phyloP scores from a whole-genome alignment of 768 basidiomycete species.

The Psilocybe subaeruginosa region DNA sequence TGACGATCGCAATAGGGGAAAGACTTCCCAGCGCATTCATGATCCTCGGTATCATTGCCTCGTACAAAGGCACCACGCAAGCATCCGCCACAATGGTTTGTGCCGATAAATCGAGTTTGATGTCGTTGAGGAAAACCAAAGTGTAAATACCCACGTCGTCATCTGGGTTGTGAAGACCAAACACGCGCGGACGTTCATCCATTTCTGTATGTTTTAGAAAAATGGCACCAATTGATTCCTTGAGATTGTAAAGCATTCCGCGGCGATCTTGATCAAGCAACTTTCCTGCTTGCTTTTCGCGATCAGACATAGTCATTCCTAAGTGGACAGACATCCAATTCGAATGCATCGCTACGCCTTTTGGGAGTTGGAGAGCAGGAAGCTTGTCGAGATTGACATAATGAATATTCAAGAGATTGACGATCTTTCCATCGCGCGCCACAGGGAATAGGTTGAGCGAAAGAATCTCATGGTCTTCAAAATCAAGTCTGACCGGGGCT shows the following conservation, averaged over 20 bases:
- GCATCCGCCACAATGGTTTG: slow-evolving; percentile 56
- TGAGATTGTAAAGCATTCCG: slow-evolving; percentile 23
- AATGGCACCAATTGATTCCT: slow-evolving; percentile 22
- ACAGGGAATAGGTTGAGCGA: slow-evolving; percentile 33
- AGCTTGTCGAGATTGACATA: slow-evolving; percentile 24
- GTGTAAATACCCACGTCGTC: slow-evolving; percentile 32
- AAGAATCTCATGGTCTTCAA: slow-evolving; percentile 15
- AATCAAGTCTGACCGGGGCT: slow-evolving; percentile 24
- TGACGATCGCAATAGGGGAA: slow-evolving; percentile 15
- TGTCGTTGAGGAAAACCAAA: slow-evolving; percentile 46
- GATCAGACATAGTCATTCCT: slow-evolving; percentile 21
- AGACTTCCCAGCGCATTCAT: slow-evolving; percentile 13
- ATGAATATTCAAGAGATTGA: slow-evolving; percentile 34
- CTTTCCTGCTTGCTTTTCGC: slow-evolving; percentile 16
- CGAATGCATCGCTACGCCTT: slow-evolving; percentile 5
- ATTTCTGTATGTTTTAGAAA: slow-evolving; percentile 17
- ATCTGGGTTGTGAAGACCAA: slow-evolving; percentile 24
- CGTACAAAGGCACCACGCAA: slow-evolving; percentile 43
- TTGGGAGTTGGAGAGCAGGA: slow-evolving; percentile 13
- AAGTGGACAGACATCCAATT: slow-evolving; percentile 29
- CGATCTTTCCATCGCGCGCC: not conserved
- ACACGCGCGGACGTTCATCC: slow-evolving; percentile 7
- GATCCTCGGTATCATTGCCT: slow-evolving; percentile 21
- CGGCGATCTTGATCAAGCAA: slow-evolving; percentile 3
- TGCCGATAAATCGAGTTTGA: slow-evolving; percentile 50